Evolutionary conservation across 1,284 basidiomycete genomes (phyloP).

Genomic region (Trichosporon sp.): DNA sequence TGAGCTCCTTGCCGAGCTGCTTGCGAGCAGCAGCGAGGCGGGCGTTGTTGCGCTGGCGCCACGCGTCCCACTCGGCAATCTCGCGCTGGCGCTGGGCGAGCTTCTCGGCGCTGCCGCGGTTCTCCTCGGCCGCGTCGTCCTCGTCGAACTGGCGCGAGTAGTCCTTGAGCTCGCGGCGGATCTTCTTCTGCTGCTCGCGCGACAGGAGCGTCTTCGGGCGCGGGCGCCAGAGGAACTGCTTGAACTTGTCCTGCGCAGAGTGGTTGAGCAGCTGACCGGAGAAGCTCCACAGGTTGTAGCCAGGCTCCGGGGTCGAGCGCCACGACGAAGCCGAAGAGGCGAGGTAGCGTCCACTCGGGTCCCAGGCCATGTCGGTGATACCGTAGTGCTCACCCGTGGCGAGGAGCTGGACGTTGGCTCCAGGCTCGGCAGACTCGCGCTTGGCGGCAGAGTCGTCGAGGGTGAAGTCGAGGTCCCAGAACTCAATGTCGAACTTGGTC

Average conservation of each 20-base stretch:
- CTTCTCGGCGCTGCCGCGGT: conserved; percentile 89
- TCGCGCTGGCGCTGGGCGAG: conserved; percentile 87
- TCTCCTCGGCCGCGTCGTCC: conserved; percentile 93
- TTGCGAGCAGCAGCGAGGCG: conserved; percentile 47
- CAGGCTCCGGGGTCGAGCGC: conserved; percentile 94
- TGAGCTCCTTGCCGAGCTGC: conserved; percentile 42
- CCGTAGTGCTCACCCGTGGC: conserved; percentile 92
- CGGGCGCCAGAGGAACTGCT: conserved; percentile 98
- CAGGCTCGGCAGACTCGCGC: conserved; percentile 70
- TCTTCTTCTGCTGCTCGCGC: conserved; percentile 81
- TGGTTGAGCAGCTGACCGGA: conserved; percentile 89
- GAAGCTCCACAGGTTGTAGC: conserved; percentile 98
- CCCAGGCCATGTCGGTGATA: conserved; percentile 98
- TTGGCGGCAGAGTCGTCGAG: conserved; percentile 67
- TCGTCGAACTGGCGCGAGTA: conserved; percentile 93
- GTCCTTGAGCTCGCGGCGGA: conserved; percentile 89
- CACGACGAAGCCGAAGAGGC: conserved; percentile 93
- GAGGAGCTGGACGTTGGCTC: conserved; percentile 81
- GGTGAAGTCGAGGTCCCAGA: conserved; percentile 97
- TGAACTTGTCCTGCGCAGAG: conserved; percentile 90
- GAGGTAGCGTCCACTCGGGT: conserved; percentile 92
- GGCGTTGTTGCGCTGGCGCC: conserved; percentile 61
- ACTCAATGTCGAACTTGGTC: conserved; percentile 95
- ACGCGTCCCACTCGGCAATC: conserved; percentile 96
- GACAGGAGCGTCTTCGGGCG: conserved; percentile 83